Evolutionary conservation across 495 filamentous ascomycete species (phyloP), one percentile per base, ranked within the genome.

Genomic region (Hypoxylon cercidicola): DNA sequence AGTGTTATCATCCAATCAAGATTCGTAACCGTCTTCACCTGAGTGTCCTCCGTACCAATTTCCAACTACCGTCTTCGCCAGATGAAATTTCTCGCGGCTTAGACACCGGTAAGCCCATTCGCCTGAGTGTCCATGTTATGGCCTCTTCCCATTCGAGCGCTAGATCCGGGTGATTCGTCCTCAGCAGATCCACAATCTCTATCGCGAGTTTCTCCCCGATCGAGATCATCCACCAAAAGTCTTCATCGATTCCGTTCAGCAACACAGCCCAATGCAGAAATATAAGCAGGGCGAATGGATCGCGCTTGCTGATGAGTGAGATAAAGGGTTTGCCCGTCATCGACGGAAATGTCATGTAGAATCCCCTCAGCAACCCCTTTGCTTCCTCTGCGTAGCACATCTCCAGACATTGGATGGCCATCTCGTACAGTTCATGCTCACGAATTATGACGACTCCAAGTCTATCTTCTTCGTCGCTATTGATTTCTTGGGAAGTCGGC

Each of bases 221-320:
- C 12, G 55, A 34, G 2, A 1, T 12, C 35, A 40, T 15, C 67
- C 70, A 72, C 72, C 64, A 66, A 21, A 55, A 66, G 16, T 45
- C 34, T 20, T 12, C 8, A 10, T 58, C 59, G 2, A 66, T 9
- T 23, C 48, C 60, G 16, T 62, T 50, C 20, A 77, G 4, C 13
- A 74, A 52, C 32, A 77, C 69, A 1, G 56, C 55, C 70, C 72
- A 77, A 53, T 74, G 66, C 62, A 74, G 65, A 40, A 74, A 30
- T 5, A 77, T 72, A 45, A 74, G 71, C 34, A 77, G 48, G 4
- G 73, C 56, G 60, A 75, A 70, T 12, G 75, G 75, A 34, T 77
- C 72, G 8, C 45, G 62, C 13, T 51, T 56, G 34, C 55, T 70
- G 34, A 77, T 20, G 11, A 69, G 70, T 1, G 63, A n/a, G 6